Evolutionary conservation across 352 stramenopile species (phyloP).

Genomic region (Phytophthora citricola): DNA sequence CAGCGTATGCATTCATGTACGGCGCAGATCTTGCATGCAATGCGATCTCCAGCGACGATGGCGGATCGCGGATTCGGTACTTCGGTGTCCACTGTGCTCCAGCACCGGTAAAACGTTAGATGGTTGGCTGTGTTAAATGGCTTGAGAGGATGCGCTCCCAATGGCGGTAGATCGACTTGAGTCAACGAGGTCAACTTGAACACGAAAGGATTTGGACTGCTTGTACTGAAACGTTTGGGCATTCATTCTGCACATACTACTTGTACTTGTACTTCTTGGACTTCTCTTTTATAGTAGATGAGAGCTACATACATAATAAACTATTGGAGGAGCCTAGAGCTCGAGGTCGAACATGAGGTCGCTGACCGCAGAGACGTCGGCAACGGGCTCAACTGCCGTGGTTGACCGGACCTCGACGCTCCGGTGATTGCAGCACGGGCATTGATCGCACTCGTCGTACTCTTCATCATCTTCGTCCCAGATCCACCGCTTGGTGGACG

Average conservation of each 20-base stretch:
- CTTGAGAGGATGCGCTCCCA: conserved; percentile 5
- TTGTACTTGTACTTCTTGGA: conserved; percentile 21
- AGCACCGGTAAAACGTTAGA: conserved; percentile 7
- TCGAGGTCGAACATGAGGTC: conserved; percentile 80
- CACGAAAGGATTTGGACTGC: not conserved
- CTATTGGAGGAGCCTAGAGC: conserved; percentile 49
- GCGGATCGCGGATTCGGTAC: conserved; percentile 1
- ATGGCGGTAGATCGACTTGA: conserved; percentile 1
- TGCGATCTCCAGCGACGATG: conserved; percentile 6
- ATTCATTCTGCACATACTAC: conserved; percentile 36
- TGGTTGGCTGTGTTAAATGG: conserved; percentile 5
- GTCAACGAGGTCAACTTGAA: conserved; percentile 2
- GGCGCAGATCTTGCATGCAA: conserved; percentile 13
- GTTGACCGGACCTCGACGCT: conserved; percentile 13
- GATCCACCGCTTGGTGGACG: conserved; percentile 43
- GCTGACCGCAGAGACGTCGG: conserved; percentile 19
- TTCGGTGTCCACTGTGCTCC: conserved; percentile 3
- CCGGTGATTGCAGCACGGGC: conserved; percentile 50
- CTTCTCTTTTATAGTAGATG: conserved; percentile 46
- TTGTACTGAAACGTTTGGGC: conserved; percentile 21
- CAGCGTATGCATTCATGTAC: conserved; percentile 16
- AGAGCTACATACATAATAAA: conserved; percentile 51
- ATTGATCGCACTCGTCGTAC: conserved; percentile 42
- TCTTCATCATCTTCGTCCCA: conserved; percentile 59
- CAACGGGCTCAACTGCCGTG: not conserved